phyloP scores from a whole-genome alignment of 345 rosid species.

The Punica granatum region DNA sequence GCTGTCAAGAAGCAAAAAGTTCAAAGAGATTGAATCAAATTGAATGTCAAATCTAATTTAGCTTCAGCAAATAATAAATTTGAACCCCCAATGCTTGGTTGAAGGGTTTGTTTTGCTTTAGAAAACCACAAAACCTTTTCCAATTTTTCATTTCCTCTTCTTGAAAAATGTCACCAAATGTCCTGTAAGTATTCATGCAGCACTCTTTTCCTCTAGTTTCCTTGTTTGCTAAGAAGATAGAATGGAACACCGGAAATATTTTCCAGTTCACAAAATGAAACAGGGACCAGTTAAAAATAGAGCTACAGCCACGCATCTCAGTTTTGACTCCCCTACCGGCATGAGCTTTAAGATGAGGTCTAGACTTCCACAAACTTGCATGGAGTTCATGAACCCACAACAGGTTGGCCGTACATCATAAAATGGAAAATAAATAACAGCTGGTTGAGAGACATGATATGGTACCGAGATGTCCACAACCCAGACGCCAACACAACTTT shows the following conservation, averaged over 20 bases:
- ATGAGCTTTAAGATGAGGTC: not conserved
- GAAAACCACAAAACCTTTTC: not conserved
- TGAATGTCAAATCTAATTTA: not conserved
- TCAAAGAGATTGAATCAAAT: not conserved
- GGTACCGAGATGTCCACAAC: constrained; percentile 94
- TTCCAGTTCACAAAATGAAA: not conserved
- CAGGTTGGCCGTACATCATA: not conserved
- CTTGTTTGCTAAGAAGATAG: not conserved
- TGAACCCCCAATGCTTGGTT: not conserved
- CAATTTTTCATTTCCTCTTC: not conserved
- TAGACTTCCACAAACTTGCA: not conserved
- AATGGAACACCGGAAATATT: not conserved
- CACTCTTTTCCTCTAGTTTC: not conserved
- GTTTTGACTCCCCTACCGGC: no score
- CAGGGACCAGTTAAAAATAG: not conserved
- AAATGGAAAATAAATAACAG: constrained; percentile 2
- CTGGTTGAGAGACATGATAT: not conserved
- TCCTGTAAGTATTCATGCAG: not conserved
- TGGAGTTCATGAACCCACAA: not conserved
- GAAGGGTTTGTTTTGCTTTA: not conserved
- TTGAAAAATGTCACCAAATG: not conserved
- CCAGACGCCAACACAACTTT: constrained; percentile 98
- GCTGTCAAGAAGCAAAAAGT: constrained; percentile 30
- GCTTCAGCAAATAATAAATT: not conserved
- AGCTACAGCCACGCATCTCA: not conserved